These are phyloP conservation scores for Botryotinia narcissicola DNA, from an alignment of 2,329 filamentous ascomycete species.

Conservation along the genomic window DNA sequence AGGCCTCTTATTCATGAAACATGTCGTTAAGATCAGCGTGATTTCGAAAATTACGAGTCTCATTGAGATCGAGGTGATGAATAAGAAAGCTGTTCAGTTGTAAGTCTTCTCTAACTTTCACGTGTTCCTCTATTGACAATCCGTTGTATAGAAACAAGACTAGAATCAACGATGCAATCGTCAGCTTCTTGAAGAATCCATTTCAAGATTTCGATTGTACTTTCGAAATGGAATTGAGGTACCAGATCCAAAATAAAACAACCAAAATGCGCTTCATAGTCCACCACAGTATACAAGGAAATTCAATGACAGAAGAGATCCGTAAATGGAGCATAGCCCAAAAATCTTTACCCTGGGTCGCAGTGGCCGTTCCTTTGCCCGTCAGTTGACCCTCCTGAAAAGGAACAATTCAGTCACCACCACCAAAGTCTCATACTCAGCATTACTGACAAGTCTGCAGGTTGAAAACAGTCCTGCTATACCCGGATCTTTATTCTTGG, in stretches of 20 bases:
- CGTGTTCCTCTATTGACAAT: not conserved
- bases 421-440: not conserved
- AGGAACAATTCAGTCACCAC: not conserved
- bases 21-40: slow-evolving; percentile 32
- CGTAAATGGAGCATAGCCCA: slow-evolving; percentile 34
- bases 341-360: slow-evolving; percentile 39
- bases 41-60: slow-evolving; percentile 14
- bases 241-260: slow-evolving; percentile 6
- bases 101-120: slow-evolving; percentile 20
- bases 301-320: slow-evolving; percentile 28
- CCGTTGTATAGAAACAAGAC: slow-evolving; percentile 24
- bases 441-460: not conserved
- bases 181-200: slow-evolving; percentile 16
- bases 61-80: slow-evolving; percentile 26
- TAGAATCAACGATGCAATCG: slow-evolving; percentile 28
- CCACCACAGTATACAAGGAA: slow-evolving; percentile 36
- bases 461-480: not conserved
- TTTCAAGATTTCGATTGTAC: slow-evolving; percentile 26
- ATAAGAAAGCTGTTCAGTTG: slow-evolving; percentile 23
- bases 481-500: slow-evolving; percentile 37
- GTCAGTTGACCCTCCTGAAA: slow-evolving; percentile 22
- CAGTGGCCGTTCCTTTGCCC: slow-evolving; percentile 37
- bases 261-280: slow-evolving; percentile 28
- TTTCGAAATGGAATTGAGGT: slow-evolving; percentile 24
- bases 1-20: slow-evolving; percentile 39